Evolutionary conservation across 2,329 filamentous ascomycete species (phyloP), one percentile per base, ranked within the genome.

Genomic region (Fusarium citri): DNA sequence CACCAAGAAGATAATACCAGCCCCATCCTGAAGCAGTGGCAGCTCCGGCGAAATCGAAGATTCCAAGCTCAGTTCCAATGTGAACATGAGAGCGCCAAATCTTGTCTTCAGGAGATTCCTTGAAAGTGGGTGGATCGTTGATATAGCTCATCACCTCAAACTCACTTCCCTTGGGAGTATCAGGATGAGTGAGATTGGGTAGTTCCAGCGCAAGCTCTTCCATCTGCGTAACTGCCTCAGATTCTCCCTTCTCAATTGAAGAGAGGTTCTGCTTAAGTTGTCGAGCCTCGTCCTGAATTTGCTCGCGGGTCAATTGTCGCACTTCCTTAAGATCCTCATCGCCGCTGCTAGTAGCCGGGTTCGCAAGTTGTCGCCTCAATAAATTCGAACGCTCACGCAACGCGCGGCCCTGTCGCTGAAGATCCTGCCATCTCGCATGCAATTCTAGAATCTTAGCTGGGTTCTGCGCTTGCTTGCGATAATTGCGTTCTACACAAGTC

Each of bases 1-100:
- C 94, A 77, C 95, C 93, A n/a, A 93, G 85, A 14, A 99, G 88
- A 80, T 94, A 98, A 83, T 99, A 99, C 93, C 94, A 99, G 2
- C 96, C 96, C 95, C 95, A 99, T 40, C 96, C 96, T 6, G 91
- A 93, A 3, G 93, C 91, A n/a, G 88, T 89, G 3, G 91, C 91
- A 8, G 94, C 94, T 63, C 87, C 90, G 8, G 91, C 85, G 76
- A 99, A 98, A 82, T 99, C 95, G 54, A 99, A 85, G n/a, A 99
- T 86, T 34, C 91, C 90, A n/a, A 99, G 87, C 76, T 94, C 89
- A 7, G 89, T 85, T 31, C 96, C 96, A 72, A 99, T 95, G 72
- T 95, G 88, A 10, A 96, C 92, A 79, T 98, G 94, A 0, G 92
- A 95, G 43, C 89, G 86, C 87, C 87, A 90, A 9, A 87, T 81